Percentiles rank a stretch among this genome's conserved stretches.
phyloP scores from a whole-genome alignment of 2,329 filamentous ascomycete species.

The Fusarium proliferatum region DNA sequence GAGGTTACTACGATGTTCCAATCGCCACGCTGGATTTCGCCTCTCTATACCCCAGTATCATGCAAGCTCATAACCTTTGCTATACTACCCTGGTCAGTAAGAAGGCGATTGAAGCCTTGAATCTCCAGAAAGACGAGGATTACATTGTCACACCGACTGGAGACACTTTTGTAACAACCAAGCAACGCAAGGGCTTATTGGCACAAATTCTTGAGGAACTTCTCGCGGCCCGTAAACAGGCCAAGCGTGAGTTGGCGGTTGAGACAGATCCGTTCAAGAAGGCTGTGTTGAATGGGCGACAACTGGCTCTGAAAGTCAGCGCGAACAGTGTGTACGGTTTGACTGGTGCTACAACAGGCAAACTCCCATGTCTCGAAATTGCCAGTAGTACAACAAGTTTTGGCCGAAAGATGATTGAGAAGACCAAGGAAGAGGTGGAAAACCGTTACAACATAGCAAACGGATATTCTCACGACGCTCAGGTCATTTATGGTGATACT shows the following conservation, averaged over 20 bases:
- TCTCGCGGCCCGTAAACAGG: conserved; percentile 89
- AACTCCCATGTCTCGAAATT: conserved; percentile 93
- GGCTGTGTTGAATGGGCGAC: conserved; percentile 95
- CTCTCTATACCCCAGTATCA: conserved; percentile 97
- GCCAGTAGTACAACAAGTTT: conserved; percentile 98
- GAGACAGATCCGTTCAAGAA: conserved; percentile 98
- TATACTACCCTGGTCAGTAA: conserved; percentile 90
- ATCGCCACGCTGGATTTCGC: conserved; percentile 98
- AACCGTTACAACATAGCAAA: conserved; percentile 90
- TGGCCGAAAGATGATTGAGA: conserved; percentile 98
- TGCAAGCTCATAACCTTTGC: conserved; percentile 97
- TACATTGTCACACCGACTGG: conserved; percentile 97
- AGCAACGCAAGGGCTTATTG: conserved; percentile 89
- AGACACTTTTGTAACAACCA: conserved; percentile 89
- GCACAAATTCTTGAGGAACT: conserved; percentile 97
- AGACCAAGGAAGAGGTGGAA: conserved; percentile 96
- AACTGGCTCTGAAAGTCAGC: conserved; percentile 94
- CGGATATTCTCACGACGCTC: conserved; percentile 91
- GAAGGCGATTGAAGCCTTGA: conserved; percentile 77
- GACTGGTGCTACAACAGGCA: conserved; percentile 95
- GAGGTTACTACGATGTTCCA: conserved; percentile 94
- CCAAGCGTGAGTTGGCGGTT: conserved; percentile 86
- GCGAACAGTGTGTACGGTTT: conserved; percentile 98
- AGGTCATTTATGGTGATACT: conserved; percentile 98
- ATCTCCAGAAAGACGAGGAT: conserved; percentile 87